Base-by-base conservation (phyloP, 768 basidiomycete species). In the Hygrocybe punicea region DNA sequence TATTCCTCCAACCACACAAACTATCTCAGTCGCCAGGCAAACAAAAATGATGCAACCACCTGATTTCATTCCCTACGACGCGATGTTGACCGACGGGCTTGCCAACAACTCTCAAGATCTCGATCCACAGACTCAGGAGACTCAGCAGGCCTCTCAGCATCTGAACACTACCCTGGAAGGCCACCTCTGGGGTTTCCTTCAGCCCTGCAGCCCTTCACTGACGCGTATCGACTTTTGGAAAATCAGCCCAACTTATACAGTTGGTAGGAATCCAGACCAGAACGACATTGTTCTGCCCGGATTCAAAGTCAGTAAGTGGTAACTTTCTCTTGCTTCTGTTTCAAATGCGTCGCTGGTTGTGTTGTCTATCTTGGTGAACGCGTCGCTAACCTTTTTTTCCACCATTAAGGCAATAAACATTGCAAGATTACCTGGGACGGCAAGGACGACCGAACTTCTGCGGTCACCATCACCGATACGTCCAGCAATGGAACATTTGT, bases 401-500 rank as follows among this genome's bases (percentile, higher is more conserved):
- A 13, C 11, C 56, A 52, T 47, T 25, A 56, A 84, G 83, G 83
- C 68, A 84, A 84, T 63, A 69, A 65, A 6, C 87, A 89, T 64
- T 83, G 81, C 63, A 65, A 65, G 19, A 78, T 89, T 42, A 67
- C 67, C 6, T 88, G 85, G 86, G 81, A 87, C 63, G 84, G 83
- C 5, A 67, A 68, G 13, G 76, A 81, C 33, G 65, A 67, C 23
- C 59, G 63, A n/a, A 63, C 64, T 34, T 71, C 80, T 0, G 73
- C 73, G 10, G 76, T 87, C 10, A 71, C 70, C 16, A 78, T 88
- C 10, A 67, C 67, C 4, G 87, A 89, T 69, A 60, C 70, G 42
- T 87, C 84, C 34, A 87, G 84, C 58, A 91, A 91, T 61, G 89
- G 89, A 2, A 90, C 89, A 10, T 89, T 79, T 67, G 84, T 84